Evolutionary conservation across 2,329 filamentous ascomycete species (phyloP).

Genomic region (Talaromyces sp.): DNA sequence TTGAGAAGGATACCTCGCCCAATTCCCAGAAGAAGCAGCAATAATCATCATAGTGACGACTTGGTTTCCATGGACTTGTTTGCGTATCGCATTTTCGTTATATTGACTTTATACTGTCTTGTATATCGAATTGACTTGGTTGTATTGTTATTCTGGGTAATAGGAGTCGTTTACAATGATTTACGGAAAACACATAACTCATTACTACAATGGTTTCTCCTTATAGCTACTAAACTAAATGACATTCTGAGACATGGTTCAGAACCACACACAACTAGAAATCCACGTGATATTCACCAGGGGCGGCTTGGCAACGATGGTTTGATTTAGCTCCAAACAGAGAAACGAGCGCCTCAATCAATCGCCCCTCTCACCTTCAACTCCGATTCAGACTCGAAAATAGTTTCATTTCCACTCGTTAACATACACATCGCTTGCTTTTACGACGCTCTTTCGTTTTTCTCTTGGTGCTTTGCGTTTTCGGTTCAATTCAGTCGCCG

Average conservation of each 20-base stretch:
- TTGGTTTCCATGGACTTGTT: neutral
- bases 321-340: neutral
- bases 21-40: conserved; percentile 77
- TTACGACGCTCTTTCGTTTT: neutral
- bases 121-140: conserved; percentile 6
- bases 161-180: neutral
- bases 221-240: neutral
- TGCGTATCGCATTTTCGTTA: neutral
- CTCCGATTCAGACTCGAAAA: neutral
- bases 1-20: conserved; percentile 94
- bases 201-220: neutral
- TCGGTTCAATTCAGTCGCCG: neutral
- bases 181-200: neutral
- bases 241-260: neutral
- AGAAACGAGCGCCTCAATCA: neutral
- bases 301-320: neutral
- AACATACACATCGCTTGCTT: neutral
- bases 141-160: conserved; percentile 1
- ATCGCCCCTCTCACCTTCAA: neutral
- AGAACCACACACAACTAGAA: neutral
- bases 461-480: neutral
- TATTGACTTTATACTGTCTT: neutral
- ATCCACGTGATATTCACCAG: conserved; percentile 6
- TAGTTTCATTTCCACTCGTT: neutral
- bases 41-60: conserved; percentile 23